These are phyloP conservation scores for Stereocaulon alpinum DNA, from an alignment of 495 filamentous ascomycete species.

Conservation along the genomic window DNA sequence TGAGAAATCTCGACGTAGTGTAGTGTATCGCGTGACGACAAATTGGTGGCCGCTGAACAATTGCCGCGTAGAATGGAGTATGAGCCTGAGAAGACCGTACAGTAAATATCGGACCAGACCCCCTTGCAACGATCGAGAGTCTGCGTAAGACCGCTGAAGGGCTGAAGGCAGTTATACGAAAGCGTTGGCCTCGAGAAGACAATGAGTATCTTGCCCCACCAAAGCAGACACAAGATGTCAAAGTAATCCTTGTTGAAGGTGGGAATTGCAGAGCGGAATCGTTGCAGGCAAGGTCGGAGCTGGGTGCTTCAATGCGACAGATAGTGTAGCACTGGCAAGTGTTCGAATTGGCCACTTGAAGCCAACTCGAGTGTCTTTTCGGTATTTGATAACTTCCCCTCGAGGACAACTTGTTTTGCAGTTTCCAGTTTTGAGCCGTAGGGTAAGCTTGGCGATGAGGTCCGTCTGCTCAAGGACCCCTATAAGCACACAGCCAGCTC, in stretches of 20 bases:
- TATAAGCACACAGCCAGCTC: not conserved
- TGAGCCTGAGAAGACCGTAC: too few relatives aligned
- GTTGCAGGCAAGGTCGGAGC: not conserved
- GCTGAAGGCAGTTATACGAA: not conserved
- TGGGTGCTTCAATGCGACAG: not conserved
- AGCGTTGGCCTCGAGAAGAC: not conserved
- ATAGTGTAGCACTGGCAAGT: not conserved
- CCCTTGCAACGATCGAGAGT: not conserved
- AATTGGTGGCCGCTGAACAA: not conserved
- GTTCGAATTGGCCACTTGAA: not conserved
- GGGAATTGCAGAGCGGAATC: not conserved
- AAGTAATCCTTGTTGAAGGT: not conserved
- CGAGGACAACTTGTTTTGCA: not conserved
- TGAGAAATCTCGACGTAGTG: not conserved
- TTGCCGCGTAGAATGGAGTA: not conserved
- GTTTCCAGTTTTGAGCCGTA: not conserved
- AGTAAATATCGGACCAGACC: too few relatives aligned
- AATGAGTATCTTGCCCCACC: not conserved
- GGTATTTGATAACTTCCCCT: not conserved
- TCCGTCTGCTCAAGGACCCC: slow-evolving; percentile 2
- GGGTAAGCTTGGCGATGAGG: not conserved
- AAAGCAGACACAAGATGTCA: not conserved
- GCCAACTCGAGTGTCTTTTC: not conserved
- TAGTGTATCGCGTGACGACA: not conserved
- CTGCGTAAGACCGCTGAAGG: not conserved